Base-by-base conservation (phyloP, 2,329 filamentous ascomycete genomes). In the Xylariaceae sp. region DNA sequence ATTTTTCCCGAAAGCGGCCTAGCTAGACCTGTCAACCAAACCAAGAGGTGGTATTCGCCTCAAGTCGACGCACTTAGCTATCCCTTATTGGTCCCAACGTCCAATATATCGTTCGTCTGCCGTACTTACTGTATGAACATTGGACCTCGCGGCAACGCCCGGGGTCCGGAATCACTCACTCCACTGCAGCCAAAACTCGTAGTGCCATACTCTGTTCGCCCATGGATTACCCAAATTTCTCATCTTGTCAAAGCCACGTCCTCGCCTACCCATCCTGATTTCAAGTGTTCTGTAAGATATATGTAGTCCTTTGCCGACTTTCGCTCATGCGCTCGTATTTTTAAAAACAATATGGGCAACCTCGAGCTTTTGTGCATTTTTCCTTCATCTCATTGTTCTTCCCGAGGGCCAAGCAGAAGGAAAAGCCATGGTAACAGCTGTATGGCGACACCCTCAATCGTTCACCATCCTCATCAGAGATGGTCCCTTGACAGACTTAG, bases 401-500 rank as follows among this genome's bases (percentile, higher is more conserved):
- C 49, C 36, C 37, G 8, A 20, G 52, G 37, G 23, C 11, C 37
- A 2, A 41, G 24, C n/a, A 15, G 29, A 37, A 46, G 37, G 21
- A 42, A 43, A 39, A 21, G 37, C 20, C 32, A 48, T 23, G 23
- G 42, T 26, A 40, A 51, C 48, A 39, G 44, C 37, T 55, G 48
- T 35, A 62, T 65, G 58, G 58, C 56, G 32, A 57, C 42, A 26
- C 30, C 46, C 32, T 20, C 53, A 24, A 42, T 42, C 48, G 16
- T 18, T 6, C 9, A 46, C 29, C 41, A 27, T 47, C 24, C 52
- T 45, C 37, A 41, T 35, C 57, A 49, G 24, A 61, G 35, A 45
- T 67, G 65, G 60, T 70, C 67, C 8, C 58, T 74, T 16, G 58
- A 70, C 45, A 62, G 69, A 46, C 69, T 79, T 15, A 77, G 73